Percentiles rank a stretch among this genome's conserved stretches.
phyloP scores from a whole-genome alignment of 805 yeast species.

The Sugiyamaella boreocaroliniensis region DNA sequence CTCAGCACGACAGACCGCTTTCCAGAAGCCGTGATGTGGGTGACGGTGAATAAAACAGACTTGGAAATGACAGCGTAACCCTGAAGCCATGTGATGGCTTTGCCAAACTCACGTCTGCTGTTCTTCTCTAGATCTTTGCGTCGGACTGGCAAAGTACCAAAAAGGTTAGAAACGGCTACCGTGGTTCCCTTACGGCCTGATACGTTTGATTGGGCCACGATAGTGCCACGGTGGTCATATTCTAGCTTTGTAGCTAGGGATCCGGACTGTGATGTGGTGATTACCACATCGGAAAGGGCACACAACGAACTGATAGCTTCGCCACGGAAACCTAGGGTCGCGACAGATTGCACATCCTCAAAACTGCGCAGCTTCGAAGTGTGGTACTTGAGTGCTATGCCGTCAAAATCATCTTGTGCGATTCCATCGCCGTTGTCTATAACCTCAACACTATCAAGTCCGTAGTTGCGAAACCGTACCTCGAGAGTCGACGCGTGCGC shows the following conservation, averaged over 20 bases:
- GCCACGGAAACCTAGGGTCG: conserved; percentile 65
- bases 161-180: conserved; percentile 51
- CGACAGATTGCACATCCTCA: conserved; percentile 34
- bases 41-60: conserved; percentile 52
- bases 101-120: conserved; percentile 62
- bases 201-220: conserved; percentile 33
- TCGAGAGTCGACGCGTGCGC: conserved; percentile 66
- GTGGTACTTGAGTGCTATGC: conserved; percentile 41
- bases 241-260: conserved; percentile 50
- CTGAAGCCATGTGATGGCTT: conserved; percentile 56
- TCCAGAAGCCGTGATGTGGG: conserved; percentile 40
- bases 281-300: conserved; percentile 39
- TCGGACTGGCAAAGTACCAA: conserved; percentile 73
- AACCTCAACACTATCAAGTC: conserved; percentile 64
- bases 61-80: conserved; percentile 59
- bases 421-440: conserved; percentile 74
- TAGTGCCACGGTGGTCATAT: conserved; percentile 50
- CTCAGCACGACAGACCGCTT: conserved; percentile 54
- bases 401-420: conserved; percentile 38
- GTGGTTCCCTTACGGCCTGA: conserved; percentile 68
- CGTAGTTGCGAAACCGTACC: conserved; percentile 60
- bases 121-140: conserved; percentile 64
- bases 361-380: conserved; percentile 49
- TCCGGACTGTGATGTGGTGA: conserved; percentile 40
- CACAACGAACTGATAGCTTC: conserved; percentile 56